phyloP scores from a whole-genome alignment of 139 green algal genomes.

The Coelastrella sp. region DNA sequence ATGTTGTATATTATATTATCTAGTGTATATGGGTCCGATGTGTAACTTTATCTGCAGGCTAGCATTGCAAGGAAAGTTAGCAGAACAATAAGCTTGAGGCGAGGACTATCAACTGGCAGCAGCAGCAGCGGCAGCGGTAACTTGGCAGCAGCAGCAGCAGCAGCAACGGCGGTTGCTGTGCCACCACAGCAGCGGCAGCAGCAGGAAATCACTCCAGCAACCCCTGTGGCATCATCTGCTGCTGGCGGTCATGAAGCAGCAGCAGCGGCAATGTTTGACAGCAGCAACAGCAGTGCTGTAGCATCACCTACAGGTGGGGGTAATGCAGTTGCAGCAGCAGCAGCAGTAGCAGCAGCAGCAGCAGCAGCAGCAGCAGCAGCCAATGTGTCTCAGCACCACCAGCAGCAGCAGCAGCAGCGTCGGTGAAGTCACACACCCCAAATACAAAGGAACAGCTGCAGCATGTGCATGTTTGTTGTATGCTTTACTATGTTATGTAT shows the following conservation, averaged over 20 bases:
- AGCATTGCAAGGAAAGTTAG: background rate
- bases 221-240: background rate
- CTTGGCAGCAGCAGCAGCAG: background rate
- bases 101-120: background rate
- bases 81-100: background rate
- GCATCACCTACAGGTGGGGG: background rate
- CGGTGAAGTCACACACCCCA: no score
- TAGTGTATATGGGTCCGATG: no score
- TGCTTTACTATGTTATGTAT: background rate
- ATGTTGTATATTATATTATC: no score
- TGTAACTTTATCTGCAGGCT: background rate
- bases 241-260: background rate
- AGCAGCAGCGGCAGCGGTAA: background rate
- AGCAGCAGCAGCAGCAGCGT: background rate
- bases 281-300: background rate
- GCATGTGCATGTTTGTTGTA: no score
- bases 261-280: background rate
- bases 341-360: background rate
- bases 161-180: background rate
- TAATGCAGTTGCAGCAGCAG: conserved; percentile 6
- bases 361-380: background rate
- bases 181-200: background rate
- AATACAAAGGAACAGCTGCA: no score
- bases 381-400: background rate
- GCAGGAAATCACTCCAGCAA: background rate